Evolutionary conservation across 116 monocot genomes (phyloP), one percentile per base, ranked within the genome.

Genomic region (Iris pallida): DNA sequence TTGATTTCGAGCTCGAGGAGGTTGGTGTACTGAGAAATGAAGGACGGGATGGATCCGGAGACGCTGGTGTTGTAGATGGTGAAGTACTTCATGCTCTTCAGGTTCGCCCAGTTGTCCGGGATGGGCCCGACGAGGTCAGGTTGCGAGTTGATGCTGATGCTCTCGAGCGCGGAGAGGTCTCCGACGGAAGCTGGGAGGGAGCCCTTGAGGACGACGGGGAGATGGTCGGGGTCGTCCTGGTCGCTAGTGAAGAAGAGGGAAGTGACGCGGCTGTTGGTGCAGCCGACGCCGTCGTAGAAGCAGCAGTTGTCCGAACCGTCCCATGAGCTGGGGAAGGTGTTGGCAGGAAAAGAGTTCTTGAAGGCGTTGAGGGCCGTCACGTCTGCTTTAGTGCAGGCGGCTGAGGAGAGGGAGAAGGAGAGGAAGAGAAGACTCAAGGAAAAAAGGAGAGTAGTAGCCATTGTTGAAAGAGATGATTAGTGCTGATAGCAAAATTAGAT

Each of bases 11-110:
- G 18, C 6, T 41, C 51, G 45, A 20, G 6, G 10, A 66, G 66
- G 7, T 16, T 15, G 11, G 66, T 48, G 19, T 49, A 41, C 10
- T 8, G 13, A 5, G 51, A 51, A 41, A 66, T 47, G 16, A 19
- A 48, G 4, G 66, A 30, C 0, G 66, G 66, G 40, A 66, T 40
- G n/a, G 52, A 0, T 15, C 66, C 66, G 16, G 66, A 66, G 48
- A 66, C 12, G 14, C 10, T 9, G 52, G 19, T 20, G 7, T n/a
- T 17, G 15, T 17, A 20, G 9, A 66, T 20, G 19, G 6, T 16
- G 9, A 64, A 10, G 48, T 9, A 64, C 19, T 47, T n/a, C 9
- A 64, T 45, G 16, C 5, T 15, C 47, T 8, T 46, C 9, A 47
- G 47, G 8, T 46, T 19, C 15, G 47, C 7, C 17, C 46, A 2